Conservation (phyloP, 345 rosid species). For the Nasturtium officinale region DNA sequence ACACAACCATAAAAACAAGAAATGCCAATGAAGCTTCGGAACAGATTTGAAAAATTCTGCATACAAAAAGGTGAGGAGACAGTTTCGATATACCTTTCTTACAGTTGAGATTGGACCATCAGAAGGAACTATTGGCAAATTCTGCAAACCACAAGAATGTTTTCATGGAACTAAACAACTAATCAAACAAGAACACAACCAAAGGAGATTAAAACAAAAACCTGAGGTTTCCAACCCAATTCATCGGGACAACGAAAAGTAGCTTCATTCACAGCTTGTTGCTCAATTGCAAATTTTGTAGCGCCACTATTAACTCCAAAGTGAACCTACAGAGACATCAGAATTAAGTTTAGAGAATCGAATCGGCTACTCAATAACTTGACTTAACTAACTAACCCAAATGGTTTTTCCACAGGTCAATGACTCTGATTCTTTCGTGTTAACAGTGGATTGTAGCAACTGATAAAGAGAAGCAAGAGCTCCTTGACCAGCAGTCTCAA, state of each 20-base stretch:
- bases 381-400: constrained; percentile 61
- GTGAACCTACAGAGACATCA: constrained; percentile 56
- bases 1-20: constrained; percentile 14
- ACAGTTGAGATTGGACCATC: constrained; percentile 78
- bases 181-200: not conserved
- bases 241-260: constrained; percentile 97
- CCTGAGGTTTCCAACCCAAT: constrained; percentile 99
- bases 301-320: constrained; percentile 98
- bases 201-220: constrained; percentile 35
- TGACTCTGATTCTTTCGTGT: constrained; percentile 54
- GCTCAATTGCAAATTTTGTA: constrained; percentile 80
- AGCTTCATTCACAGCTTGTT: constrained; percentile 96
- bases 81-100: constrained; percentile 60
- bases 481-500: constrained; percentile 93
- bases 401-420: constrained; percentile 52
- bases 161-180: constrained; percentile 5
- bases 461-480: constrained; percentile 61
- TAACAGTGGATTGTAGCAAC: constrained; percentile 61
- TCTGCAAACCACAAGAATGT: constrained; percentile 55
- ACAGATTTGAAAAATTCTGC: not conserved
- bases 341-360: not conserved
- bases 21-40: too few species aligned
- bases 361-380: not conserved
- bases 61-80: not conserved
- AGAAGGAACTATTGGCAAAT: constrained; percentile 69